Base-by-base conservation (phyloP, 2,329 filamentous ascomycete species). In the Aspergillus unguis region DNA sequence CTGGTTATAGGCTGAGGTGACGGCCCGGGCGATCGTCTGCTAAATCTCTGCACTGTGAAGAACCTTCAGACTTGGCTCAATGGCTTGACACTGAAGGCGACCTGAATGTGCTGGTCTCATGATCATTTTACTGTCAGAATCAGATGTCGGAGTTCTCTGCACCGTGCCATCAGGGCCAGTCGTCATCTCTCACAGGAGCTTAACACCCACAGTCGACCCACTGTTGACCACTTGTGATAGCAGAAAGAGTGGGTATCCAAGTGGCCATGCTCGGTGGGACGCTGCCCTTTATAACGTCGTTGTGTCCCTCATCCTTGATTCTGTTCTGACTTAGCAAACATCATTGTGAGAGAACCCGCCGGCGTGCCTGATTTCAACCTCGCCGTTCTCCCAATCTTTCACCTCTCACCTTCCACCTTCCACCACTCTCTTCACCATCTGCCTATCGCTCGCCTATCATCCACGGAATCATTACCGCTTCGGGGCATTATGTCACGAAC, bases 131-230 rank as follows among this genome's bases (percentile, higher is more conserved):
- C 8, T 28, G 33, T 40, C 17, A 17, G 17, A 17, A 17, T 17
- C 17, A 17, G 17, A 37, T 46, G 32, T 5, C 32, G 37, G 38
- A 42, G 44, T 35, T 4, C 44, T 32, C 28, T 47, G 44, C 44
- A 38, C 35, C 36, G 44, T 38, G 35, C 27, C 35, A 42, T 48
- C 57, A 53, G 56, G 57, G 58, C 58, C 25, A 36, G 53, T 44
- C 55, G 32, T 50, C 46, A 50, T 52, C 55, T 48, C 37, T 47
- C 26, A 43, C 36, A 54, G 56, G 57, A 59, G 50, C 49, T 57
- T 53, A 56, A 63, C 62, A 67, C 65, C 64, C 62, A 67, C 65
- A 47, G 44, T 51, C 56, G 67, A 70, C 65, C 67, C 67, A 70
- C 67, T 48, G 54, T 52, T 53, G 57, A 52, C 61, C 61, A 63